Evolutionary conservation across 192 early-diverging fungal genomes (phyloP), one percentile per base, ranked within the genome.

Genomic region (Coemansia sp.): DNA sequence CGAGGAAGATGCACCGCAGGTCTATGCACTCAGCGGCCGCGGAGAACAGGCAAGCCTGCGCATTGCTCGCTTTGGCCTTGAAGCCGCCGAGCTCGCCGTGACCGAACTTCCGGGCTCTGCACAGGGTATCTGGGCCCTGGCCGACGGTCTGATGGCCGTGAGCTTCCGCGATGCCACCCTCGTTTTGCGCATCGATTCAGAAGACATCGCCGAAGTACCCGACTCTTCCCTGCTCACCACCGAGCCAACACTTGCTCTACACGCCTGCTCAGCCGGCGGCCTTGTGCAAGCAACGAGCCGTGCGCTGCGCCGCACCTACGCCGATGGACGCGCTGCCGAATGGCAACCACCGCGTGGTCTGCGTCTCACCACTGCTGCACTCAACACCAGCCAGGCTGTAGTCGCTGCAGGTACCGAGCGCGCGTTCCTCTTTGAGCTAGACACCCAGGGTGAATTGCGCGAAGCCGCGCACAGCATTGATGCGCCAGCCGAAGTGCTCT

Each of bases 31-130:
- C 15, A 87, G 89, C 63, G 97, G 97, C 6, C 79, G 84, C 24
- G 90, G 93, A 3, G 72, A 86, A 9, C 68, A 82, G 25, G 86
- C 89, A 8, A 76, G 90, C 26, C 92, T 99, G 60, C 74, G 88
- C 39, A 92, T 95, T 50, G 72, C 96, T 54, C 77, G 93, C 17
- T 93, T 96, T 67, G 97, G 95, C 8, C 68, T 95, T 27, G 93
- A 98, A 50, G 90, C 89, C 1, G 76, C 83, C 3, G 97, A 99
- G 63, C 83, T 98, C 60, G 95, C 92, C 2, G 90, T 90, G 9
- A 83, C 88, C 13, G 93, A 93, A 53, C 74, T 99, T 15, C 97
- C 97, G 1, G 95, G 89, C 5, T 89, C 90, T 45, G 92, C 97
- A 3, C 90, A 80, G 55, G 90, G 90, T 20, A 88, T 99, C 9